Conservation (phyloP, 2,329 filamentous ascomycete species). For the Dactylonectria macrodidyma region DNA sequence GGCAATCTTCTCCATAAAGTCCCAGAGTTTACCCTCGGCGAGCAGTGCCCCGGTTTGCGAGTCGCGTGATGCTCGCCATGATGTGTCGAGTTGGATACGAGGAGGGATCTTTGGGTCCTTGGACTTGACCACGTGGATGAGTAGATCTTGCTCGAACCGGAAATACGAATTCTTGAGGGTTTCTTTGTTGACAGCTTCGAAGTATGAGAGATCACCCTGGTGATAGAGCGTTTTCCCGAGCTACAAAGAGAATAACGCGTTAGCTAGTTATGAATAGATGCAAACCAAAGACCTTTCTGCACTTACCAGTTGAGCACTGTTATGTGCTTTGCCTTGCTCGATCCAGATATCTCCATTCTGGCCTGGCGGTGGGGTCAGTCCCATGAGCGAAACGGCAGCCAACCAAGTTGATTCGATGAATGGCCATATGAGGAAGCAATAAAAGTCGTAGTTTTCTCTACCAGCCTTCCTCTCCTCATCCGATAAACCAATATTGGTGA, state of each 20-base stretch:
- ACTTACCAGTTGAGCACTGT: slow-evolving; percentile 83
- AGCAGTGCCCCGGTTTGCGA: slow-evolving; percentile 71
- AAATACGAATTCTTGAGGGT: slow-evolving; percentile 94
- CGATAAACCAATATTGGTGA: slow-evolving; percentile 81
- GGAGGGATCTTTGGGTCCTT: slow-evolving; percentile 75
- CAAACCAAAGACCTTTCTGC: background rate
- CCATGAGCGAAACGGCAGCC: slow-evolving; percentile 88
- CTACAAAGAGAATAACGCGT: slow-evolving; percentile 55
- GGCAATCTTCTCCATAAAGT: slow-evolving; percentile 91
- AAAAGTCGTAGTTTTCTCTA: slow-evolving; percentile 97
- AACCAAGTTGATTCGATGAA: slow-evolving; percentile 97
- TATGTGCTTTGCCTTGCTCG: slow-evolving; percentile 82
- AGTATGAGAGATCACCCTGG: slow-evolving; percentile 96
- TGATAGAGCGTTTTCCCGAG: slow-evolving; percentile 98
- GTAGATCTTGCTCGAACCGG: slow-evolving; percentile 91
- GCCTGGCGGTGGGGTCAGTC: slow-evolving; percentile 80
- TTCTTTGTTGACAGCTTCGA: slow-evolving; percentile 98
- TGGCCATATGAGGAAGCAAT: slow-evolving; percentile 98
- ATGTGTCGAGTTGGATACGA: slow-evolving; percentile 77
- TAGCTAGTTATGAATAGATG: slow-evolving; percentile 20
- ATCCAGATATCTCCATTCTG: slow-evolving; percentile 82
- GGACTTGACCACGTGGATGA: slow-evolving; percentile 81
- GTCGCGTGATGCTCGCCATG: slow-evolving; percentile 82
- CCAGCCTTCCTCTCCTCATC: slow-evolving; percentile 83
- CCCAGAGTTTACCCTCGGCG: slow-evolving; percentile 86